Percentiles rank a stretch among this genome's conserved stretches.
Evolutionary conservation across 768 basidiomycete species (phyloP).

Genomic region (Mycena haematopus): DNA sequence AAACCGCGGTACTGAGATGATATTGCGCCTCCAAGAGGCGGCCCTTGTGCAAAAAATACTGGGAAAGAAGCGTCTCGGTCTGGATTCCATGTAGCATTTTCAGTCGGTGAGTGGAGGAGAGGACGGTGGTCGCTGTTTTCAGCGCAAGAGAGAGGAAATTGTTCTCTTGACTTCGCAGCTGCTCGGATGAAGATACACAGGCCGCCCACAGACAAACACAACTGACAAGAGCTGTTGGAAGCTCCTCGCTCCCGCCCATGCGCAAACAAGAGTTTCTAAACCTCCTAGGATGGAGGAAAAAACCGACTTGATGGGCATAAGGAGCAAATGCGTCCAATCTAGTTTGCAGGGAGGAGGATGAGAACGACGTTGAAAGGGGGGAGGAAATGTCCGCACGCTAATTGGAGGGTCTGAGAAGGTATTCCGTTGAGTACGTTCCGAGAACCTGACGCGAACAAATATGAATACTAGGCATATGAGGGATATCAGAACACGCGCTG

Average conservation of each 20-base stretch:
- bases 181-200: slow-evolving; percentile 31
- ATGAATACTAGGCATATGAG: neutral
- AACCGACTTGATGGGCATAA: slow-evolving; percentile 9
- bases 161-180: slow-evolving; percentile 31
- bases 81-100: slow-evolving; percentile 43
- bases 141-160: slow-evolving; percentile 43
- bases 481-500: too few relatives aligned
- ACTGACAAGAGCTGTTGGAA: slow-evolving; percentile 33
- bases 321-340: slow-evolving; percentile 16
- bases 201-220: slow-evolving; percentile 41
- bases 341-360: neutral
- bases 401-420: neutral
- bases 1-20: slow-evolving; percentile 45
- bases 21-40: slow-evolving; percentile 52
- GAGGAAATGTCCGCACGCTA: slow-evolving; percentile 6
- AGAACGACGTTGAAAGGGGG: neutral
- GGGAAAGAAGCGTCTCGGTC: slow-evolving; percentile 48
- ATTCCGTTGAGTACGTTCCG: neutral
- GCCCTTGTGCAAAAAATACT: slow-evolving; percentile 50
- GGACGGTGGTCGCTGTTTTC: slow-evolving; percentile 34
- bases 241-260: neutral
- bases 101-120: slow-evolving; percentile 40
- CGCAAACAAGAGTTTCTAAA: slow-evolving; percentile 12
- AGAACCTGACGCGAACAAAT: neutral
- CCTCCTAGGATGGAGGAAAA: slow-evolving; percentile 20